Evolutionary conservation across 352 stramenopile species (phyloP), one percentile per base, ranked within the genome.

Genomic region (Globisporangium ultimum): DNA sequence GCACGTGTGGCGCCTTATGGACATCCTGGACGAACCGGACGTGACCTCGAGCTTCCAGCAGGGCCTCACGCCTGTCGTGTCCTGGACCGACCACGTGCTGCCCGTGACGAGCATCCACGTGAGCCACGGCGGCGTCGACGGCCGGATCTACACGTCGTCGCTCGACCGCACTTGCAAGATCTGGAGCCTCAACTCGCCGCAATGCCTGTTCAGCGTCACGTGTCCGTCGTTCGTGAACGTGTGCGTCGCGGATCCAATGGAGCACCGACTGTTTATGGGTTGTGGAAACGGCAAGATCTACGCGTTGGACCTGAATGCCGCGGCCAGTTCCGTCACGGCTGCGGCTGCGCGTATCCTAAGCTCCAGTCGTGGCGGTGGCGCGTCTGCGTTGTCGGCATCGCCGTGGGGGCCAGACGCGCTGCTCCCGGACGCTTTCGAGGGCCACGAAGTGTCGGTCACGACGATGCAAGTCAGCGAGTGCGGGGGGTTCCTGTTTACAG

Each of bases 121-220:
- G n/a, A 75, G 80, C 17, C 54, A 83, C 3, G 80, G 83, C 13
- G 81, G 79, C 8, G 75, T 88, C 22, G 87, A 89, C 17, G 80
- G 72, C 11, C 83, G 79, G 38, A 71, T 92, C 47, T 92, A 87
- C 67, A 89, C 80, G 43, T 86, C 80, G 21, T 90, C 80, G 21
- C 67, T 92, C 24, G 83, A 92, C 52, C 80, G 80, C 9, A 92
- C 80, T 18, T 86, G 76, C 72, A 92, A 92, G 61, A 84, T 92
- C 43, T 92, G 80, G 80, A 74, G 69, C 20, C 53, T 92, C 9
- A 64, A 57, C 51, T 81, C 76, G 17, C 65, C 66, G 12, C 70
- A 87, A 53, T 85, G 73, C 41, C 61, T 92, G 17, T 86, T 80
- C 65, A 89, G 70, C 51, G 68, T 88, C 18, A 87, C 83, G 43